Base-by-base conservation (phyloP, 2,329 filamentous ascomycete species). In the Penicillium hesseltinei region DNA sequence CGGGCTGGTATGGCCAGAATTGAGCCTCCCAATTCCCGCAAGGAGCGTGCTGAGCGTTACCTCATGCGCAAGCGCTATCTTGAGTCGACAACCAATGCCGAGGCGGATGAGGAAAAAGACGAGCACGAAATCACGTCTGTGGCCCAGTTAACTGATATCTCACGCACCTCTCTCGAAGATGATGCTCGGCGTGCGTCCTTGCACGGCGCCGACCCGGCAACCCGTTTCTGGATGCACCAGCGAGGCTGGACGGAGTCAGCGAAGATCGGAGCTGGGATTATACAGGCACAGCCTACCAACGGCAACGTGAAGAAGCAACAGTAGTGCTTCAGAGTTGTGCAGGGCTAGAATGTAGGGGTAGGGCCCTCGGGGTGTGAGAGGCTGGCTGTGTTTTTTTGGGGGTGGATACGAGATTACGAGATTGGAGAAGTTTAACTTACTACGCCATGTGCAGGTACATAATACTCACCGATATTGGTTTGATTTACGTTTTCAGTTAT, bases 1-100 rank as follows among this genome's bases (percentile, higher is more conserved):
- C 85, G 88, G 40, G 83, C 86, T 52, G 86, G 87, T 4, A 84
- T 99, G 66, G 81, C 80, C 58, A 94, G 92, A 72, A 78, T 97
- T 52, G 92, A 97, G 67, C 92, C 88, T 46, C 90, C 91, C 0
- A 92, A 92, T 1, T 80, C 92, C 56, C 90, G 95, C 67, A 92
- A 91, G 73, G 92, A 96, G 75, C 84, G 89, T 15, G 86, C 86
- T 4, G 90, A 96, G 71, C 84, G 91, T 23, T 97, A 88, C 74
- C 74, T 88, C 47, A 86, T 94, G 70, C 86, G 93, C 62, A 93
- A 91, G 77, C 85, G 84, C 63, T 86, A 92, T 54, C 82, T 97
- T 2, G 84, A 91, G 33, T 69, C 71, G 2, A 71, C 65, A 2
- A 45, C 68, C 4, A 60, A 57, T 5, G 57, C 60, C 1, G 63